These are phyloP conservation scores for Suillus hirtellus DNA, from an alignment of 768 basidiomycete species.

Conservation along the genomic window DNA sequence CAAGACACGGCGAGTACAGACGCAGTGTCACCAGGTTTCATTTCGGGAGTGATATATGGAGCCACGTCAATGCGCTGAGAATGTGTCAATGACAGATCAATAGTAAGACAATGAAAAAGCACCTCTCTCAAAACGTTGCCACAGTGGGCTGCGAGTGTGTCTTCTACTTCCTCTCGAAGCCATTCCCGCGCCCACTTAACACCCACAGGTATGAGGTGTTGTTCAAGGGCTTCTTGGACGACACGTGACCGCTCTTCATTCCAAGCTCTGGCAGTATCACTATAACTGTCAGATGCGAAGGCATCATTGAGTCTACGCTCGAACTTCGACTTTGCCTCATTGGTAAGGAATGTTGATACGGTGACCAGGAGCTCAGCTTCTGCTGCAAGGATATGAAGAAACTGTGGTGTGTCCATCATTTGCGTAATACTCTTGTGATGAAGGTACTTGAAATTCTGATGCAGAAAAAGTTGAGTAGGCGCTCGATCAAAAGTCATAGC, in stretches of 20 bases:
- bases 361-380: conserved; percentile 88
- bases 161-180: conserved; percentile 88
- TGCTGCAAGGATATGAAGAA: conserved; percentile 87
- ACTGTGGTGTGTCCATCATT: conserved; percentile 75
- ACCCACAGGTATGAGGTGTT: conserved; percentile 81
- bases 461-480: neutral
- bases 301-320: conserved; percentile 77
- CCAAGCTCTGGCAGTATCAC: conserved; percentile 87
- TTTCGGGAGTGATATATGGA: conserved; percentile 62
- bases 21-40: conserved; percentile 70
- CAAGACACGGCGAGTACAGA: conserved; percentile 89
- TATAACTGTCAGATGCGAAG: conserved; percentile 82
- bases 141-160: conserved; percentile 70
- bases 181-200: conserved; percentile 90
- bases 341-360: conserved; percentile 66
- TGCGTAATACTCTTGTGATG: conserved; percentile 70
- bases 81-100: conserved; percentile 16
- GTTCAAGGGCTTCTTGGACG: conserved; percentile 75
- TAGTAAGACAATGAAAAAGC: conserved; percentile 13
- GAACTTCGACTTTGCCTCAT: conserved; percentile 62
- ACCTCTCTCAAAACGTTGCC: conserved; percentile 71
- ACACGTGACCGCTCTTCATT: conserved; percentile 82
- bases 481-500: neutral
- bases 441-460: conserved; percentile 93
- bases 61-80: conserved; percentile 79